These are phyloP conservation scores for Trypanosoma cruzi DNA, from an alignment of 208 protist species.

Conservation along the genomic window DNA sequence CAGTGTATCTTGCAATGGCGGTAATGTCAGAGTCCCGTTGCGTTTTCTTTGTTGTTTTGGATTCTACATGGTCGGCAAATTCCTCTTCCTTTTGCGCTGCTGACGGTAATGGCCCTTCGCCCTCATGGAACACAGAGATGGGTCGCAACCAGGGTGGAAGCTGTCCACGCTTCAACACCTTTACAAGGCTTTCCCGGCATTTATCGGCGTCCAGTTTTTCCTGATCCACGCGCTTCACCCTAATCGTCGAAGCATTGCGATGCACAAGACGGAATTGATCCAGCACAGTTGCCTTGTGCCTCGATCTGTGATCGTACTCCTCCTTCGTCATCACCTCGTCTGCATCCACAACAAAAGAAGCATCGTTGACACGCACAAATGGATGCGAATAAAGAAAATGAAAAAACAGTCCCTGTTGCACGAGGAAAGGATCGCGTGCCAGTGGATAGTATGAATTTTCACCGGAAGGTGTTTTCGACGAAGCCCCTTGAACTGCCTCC, in stretches of 20 bases:
- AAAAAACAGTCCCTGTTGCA: slow-evolving; percentile 87
- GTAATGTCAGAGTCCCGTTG: slow-evolving; percentile 23
- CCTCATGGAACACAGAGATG: slow-evolving; percentile 7
- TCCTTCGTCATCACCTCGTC: slow-evolving; percentile 80
- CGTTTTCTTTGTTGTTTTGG: neutral
- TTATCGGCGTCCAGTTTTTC: slow-evolving; percentile 43
- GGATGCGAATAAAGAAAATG: slow-evolving; percentile 54
- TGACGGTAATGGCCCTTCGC: neutral
- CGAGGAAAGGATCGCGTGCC: slow-evolving; percentile 78
- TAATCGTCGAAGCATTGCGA: slow-evolving; percentile 62
- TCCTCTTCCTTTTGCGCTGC: neutral
- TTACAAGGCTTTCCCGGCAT: slow-evolving; percentile 47
- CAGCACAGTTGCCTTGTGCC: slow-evolving; percentile 53
- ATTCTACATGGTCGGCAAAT: neutral
- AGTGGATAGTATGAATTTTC: slow-evolving; percentile 44
- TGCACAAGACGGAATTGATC: slow-evolving; percentile 84
- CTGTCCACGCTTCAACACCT: slow-evolving; percentile 72
- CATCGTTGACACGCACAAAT: slow-evolving; percentile 77
- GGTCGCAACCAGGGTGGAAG: slow-evolving; percentile 82
- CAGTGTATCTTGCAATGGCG: slow-evolving; percentile 43
- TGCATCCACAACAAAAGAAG: slow-evolving; percentile 50
- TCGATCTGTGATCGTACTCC: slow-evolving; percentile 67
- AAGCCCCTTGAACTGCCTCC: neutral
- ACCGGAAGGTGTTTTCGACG: neutral
- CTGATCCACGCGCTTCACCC: slow-evolving; percentile 57